Evolutionary conservation across 768 basidiomycete species (phyloP).

Genomic region (Mycena sanguinolenta): DNA sequence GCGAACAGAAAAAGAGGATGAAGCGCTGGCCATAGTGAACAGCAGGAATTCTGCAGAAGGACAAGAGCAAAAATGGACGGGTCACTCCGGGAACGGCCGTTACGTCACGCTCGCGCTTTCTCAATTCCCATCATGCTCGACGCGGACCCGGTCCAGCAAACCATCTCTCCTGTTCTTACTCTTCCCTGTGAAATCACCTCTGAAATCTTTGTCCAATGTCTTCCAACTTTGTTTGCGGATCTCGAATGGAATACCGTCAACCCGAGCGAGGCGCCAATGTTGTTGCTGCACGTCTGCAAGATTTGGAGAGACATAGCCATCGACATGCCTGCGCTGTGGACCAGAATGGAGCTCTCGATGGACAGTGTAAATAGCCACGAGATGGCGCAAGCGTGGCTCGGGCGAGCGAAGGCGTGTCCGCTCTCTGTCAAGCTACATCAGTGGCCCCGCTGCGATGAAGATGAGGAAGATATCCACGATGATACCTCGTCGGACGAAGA

Average conservation of each 20-base stretch:
- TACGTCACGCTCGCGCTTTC: too few species aligned
- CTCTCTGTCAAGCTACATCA: neutral
- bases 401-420: neutral
- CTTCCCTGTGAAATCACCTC: conserved; percentile 11
- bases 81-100: too few species aligned
- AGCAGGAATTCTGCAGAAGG: too few species aligned
- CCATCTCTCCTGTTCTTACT: neutral
- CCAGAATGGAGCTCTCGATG: neutral
- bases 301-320: too few species aligned
- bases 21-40: too few species aligned
- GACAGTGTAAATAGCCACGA: neutral
- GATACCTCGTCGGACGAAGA: too few species aligned
- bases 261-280: neutral
- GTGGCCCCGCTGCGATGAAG: neutral
- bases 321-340: too few species aligned
- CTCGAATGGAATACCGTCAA: neutral
- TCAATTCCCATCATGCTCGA: too few species aligned
- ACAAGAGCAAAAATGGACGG: too few species aligned
- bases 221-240: neutral
- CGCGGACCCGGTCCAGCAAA: too few species aligned
- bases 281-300: neutral
- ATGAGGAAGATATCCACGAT: neutral
- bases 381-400: neutral
- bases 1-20: too few species aligned
- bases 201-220: conserved; percentile 1